phyloP scores from a whole-genome alignment of 1,139 yeast genomes.

The Kodamaea arcana region DNA sequence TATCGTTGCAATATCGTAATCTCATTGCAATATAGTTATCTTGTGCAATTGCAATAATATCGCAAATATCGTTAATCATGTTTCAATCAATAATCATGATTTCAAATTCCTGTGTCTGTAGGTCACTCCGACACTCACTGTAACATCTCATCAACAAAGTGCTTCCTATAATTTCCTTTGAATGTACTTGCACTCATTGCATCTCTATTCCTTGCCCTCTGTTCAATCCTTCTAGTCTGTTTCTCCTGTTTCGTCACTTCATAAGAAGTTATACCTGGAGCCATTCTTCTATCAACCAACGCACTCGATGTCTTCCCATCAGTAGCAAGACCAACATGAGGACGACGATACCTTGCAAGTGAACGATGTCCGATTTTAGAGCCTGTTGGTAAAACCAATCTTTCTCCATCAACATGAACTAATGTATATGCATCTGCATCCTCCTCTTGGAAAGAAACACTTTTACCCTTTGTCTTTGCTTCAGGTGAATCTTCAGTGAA shows the following conservation, averaged over 20 bases:
- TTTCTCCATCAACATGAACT: slow-evolving; percentile 42
- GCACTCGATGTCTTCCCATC: slow-evolving; percentile 36
- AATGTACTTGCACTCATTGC: not conserved
- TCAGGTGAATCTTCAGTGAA: slow-evolving; percentile 23
- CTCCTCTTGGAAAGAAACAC: slow-evolving; percentile 18
- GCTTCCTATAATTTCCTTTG: not conserved
- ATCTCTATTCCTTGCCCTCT: slow-evolving; percentile 8
- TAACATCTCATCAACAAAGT: slow-evolving; percentile 2
- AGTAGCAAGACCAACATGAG: slow-evolving; percentile 3
- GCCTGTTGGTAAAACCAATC: slow-evolving; percentile 46
- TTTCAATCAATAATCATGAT: no score
- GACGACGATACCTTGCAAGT: slow-evolving; percentile 39
- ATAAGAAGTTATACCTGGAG: slow-evolving; percentile 34
- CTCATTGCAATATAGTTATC: no score
- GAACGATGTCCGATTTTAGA: slow-evolving; percentile 46
- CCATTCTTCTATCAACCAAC: slow-evolving; percentile 36
- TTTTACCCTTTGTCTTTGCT: slow-evolving; percentile 14
- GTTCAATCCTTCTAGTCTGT: slow-evolving; percentile 24
- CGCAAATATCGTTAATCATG: no score
- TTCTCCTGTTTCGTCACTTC: slow-evolving; percentile 35
- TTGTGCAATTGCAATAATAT: no score
- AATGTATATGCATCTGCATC: slow-evolving; percentile 25
- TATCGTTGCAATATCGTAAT: no score
- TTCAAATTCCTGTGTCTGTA: no score
- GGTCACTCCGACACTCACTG: not conserved